Base-by-base conservation (phyloP, 208 protist genomes). In the Angomonas deanei region DNA sequence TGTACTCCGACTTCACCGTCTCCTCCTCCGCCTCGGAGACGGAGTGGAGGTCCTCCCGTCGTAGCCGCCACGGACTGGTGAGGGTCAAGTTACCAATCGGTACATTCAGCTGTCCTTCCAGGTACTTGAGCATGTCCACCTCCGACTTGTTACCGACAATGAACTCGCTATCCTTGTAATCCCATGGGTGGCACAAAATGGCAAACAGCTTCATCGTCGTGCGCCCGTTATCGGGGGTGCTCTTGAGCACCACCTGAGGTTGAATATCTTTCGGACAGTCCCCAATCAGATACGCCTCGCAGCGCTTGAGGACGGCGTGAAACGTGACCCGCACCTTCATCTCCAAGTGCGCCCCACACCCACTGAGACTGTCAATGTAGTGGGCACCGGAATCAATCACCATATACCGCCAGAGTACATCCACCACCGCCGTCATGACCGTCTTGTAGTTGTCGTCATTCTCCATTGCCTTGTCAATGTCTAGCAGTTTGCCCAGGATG, bases 131-230 rank as follows among this genome's bases (percentile, higher is more conserved):
- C 50, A 91, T 60, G 57, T 82, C 73, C 28, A 68, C 53, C 24
- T 83, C 81, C 52, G 64, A 72, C 32, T 72, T 60, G 52, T 61
- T 79, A 30, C 33, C 61, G 33, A 61, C 78, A 64, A 92, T 83
- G 24, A 88, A 57, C 24, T 91, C 88, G 48, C 85, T 87, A 63
- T 95, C 88, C 13, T 80, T 67, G 19, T 74, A 72, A 46, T 95
- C 88, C 82, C 83, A 95, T 30, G 88, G 85, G 39, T 88, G 76
- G 64, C 85, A 95, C 52, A 92, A 62, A 33, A 95, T 80, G 21
- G 75, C 74, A 31, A 92, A 74, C 34, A 92, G 70, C 23, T 78
- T 65, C 74, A 92, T 80, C 21, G 70, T 76, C 11, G 72, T 76
- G 0, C 66, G 46, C 2, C 88, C 85, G 49, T 80, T 62, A 15